Evolutionary conservation across 352 stramenopile species (phyloP).

Genomic region (Phytophthora melonis): DNA sequence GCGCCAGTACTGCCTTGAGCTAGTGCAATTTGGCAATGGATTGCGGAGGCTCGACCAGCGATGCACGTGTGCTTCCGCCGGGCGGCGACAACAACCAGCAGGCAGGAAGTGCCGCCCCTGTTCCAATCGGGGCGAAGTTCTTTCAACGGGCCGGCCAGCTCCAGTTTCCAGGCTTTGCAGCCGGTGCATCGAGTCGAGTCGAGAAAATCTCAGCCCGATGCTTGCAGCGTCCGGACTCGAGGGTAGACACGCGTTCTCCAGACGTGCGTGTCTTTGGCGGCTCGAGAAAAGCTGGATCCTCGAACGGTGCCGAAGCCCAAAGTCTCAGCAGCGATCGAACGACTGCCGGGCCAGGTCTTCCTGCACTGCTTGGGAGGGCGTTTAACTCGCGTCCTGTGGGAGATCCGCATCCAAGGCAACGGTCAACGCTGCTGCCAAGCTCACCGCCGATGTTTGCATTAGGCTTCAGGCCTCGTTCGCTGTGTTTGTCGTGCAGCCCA

Average conservation of each 20-base stretch:
- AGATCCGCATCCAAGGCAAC: too few species aligned
- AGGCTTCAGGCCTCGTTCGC: too few species aligned
- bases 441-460: too few species aligned
- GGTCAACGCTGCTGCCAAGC: not conserved
- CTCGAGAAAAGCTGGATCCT: conserved; percentile 16
- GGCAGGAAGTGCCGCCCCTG: not conserved
- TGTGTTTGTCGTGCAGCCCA: too few species aligned
- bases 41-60: not conserved
- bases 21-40: not conserved
- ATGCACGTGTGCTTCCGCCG: not conserved
- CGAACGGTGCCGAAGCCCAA: conserved; percentile 1
- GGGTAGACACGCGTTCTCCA: conserved; percentile 22
- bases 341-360: not conserved
- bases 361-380: too few species aligned
- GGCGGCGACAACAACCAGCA: not conserved
- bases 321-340: not conserved
- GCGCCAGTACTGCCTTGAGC: too few species aligned
- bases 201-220: conserved; percentile 6
- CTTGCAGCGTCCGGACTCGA: conserved; percentile 11
- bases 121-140: not conserved
- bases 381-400: too few species aligned
- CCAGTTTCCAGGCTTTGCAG: not conserved
- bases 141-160: not conserved
- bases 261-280: conserved; percentile 17
- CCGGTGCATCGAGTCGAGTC: not conserved